phyloP scores from a whole-genome alignment of 176 grass and related monocot genomes.

The Cenchrus purpureus region DNA sequence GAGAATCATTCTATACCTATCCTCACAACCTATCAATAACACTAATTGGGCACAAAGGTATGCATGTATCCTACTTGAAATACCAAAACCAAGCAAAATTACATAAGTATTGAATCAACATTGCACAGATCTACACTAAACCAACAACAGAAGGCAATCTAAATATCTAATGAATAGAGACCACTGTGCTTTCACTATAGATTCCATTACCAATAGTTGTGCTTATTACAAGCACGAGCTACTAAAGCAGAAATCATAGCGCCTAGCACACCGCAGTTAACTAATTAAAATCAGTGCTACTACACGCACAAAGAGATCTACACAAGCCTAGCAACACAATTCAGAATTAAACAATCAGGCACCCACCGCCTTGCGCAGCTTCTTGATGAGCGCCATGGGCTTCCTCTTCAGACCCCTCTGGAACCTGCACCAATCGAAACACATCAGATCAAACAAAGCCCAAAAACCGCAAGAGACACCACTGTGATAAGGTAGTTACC shows the following conservation, averaged over 20 bases:
- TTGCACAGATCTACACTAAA: neutral
- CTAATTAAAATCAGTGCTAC: neutral
- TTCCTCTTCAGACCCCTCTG: conserved; percentile 96
- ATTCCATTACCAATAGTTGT: no score
- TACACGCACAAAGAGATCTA: neutral
- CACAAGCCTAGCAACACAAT: neutral
- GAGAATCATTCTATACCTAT: no score
- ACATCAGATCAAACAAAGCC: neutral
- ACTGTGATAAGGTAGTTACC: conserved; percentile 5
- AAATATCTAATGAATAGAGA: neutral
- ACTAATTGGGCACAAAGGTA: neutral
- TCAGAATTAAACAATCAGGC: neutral
- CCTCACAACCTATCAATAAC: neutral
- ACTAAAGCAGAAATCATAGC: neutral
- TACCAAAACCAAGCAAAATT: neutral
- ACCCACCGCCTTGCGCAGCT: conserved; percentile 94
- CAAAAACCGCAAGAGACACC: neutral
- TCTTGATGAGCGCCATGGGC: conserved; percentile 97
- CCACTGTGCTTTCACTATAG: neutral
- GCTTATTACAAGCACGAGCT: no score
- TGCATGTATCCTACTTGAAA: neutral
- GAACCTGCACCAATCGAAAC: conserved; percentile 57
- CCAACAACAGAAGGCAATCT: neutral
- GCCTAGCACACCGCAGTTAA: neutral
- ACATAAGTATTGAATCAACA: neutral